Percentiles rank a stretch among this genome's conserved stretches.
These are phyloP conservation scores for Mycena rosella DNA, from an alignment of 768 basidiomycete genomes.

Conservation along the genomic window DNA sequence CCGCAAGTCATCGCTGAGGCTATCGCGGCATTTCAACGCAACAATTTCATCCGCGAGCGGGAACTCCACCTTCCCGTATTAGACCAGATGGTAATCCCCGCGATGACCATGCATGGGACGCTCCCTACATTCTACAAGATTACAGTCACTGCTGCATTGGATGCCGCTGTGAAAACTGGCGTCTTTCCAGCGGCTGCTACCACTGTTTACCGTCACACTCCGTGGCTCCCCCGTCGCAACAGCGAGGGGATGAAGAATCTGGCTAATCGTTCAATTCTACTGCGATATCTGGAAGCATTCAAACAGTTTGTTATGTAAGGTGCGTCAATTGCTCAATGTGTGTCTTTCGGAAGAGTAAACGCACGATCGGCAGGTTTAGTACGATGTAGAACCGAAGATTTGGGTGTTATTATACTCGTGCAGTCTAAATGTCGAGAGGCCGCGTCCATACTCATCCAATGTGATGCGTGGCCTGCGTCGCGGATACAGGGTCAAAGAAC, in stretches of 20 bases:
- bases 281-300: no score
- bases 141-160: constrained; percentile 39
- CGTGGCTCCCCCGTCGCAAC: constrained; percentile 31
- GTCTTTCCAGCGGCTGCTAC: constrained; percentile 38
- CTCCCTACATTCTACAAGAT: constrained; percentile 44
- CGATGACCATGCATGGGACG: constrained; percentile 39
- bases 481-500: no score
- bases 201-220: constrained; percentile 37
- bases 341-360: no score
- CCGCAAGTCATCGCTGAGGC: constrained; percentile 47
- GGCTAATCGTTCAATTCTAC: constrained; percentile 31
- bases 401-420: no score
- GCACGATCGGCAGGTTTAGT: no score
- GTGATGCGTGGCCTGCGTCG: no score
- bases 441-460: no score
- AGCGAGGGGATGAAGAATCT: constrained; percentile 38
- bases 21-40: constrained; percentile 44
- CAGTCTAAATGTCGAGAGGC: no score
- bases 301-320: no score
- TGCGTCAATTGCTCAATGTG: no score
- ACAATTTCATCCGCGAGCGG: constrained; percentile 38
- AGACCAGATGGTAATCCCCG: constrained; percentile 35
- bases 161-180: constrained; percentile 37
- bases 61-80: constrained; percentile 35
- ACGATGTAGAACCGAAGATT: no score